These are phyloP conservation scores for Globisporangium polare DNA, from an alignment of 352 stramenopile genomes.

Conservation along the genomic window DNA sequence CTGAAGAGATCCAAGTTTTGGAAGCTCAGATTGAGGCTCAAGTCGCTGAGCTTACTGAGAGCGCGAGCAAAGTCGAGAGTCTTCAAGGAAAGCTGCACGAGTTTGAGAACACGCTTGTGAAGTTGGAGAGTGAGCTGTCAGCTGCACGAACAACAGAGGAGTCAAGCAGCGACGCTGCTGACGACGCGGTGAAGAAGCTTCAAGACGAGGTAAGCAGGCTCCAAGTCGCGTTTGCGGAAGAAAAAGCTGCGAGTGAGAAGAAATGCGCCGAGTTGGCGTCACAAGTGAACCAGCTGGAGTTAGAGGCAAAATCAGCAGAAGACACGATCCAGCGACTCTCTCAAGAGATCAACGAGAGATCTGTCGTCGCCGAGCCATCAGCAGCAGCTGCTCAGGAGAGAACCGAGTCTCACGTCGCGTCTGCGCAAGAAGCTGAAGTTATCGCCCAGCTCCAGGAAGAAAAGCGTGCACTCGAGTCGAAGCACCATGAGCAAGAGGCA, in stretches of 20 bases:
- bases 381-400: neutral
- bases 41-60: constrained; percentile 19
- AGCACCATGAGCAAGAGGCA: constrained; percentile 22
- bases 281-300: neutral
- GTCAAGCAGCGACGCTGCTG: neutral
- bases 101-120: neutral
- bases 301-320: neutral
- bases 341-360: neutral
- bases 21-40: constrained; percentile 23
- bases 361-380: neutral
- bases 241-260: neutral
- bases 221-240: neutral
- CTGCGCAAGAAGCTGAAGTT: constrained; percentile 3
- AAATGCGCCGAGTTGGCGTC: neutral
- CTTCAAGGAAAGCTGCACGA: neutral
- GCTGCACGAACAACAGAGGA: neutral
- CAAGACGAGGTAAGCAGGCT: neutral
- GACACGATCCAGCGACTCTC: constrained; percentile 4
- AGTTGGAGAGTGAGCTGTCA: constrained; percentile 6
- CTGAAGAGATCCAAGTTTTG: constrained; percentile 23
- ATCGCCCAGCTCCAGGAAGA: constrained; percentile 19
- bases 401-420: neutral
- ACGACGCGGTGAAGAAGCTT: neutral
- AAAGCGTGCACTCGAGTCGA: constrained; percentile 17
- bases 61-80: constrained; percentile 11